phyloP scores from a whole-genome alignment of 169 alveolate genomes.

The Plasmodium reichenowi region DNA sequence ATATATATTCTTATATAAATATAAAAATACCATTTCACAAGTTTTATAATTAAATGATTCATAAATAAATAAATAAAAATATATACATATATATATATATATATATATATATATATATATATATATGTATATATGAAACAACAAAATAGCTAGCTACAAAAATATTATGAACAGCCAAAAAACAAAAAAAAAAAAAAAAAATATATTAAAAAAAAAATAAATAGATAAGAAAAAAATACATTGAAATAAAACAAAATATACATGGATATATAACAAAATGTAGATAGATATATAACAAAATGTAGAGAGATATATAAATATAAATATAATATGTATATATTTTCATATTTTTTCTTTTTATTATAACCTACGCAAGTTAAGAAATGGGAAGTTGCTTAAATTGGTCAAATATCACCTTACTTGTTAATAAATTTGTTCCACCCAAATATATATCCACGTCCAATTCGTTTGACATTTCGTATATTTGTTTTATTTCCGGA shows the following conservation, averaged over 20 bases:
- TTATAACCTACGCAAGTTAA: background rate
- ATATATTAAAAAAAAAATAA: background rate
- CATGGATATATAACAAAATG: no score
- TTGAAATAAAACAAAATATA: no score
- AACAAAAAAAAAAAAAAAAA: conserved; percentile 11
- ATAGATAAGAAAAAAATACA: background rate
- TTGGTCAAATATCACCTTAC: conserved; percentile 27
- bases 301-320: no score
- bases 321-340: no score
- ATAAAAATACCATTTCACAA: no score
- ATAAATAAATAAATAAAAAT: no score
- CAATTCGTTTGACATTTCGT: conserved; percentile 79
- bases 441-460: conserved; percentile 86
- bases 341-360: no score
- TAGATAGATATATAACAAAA: no score
- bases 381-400: conserved; percentile 2
- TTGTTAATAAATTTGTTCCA: conserved; percentile 79
- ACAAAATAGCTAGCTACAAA: background rate
- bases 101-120: conserved; percentile 1
- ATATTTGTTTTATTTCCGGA: conserved; percentile 85
- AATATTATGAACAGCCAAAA: background rate
- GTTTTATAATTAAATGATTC: no score
- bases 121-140: background rate
- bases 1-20: no score
- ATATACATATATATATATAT: background rate